phyloP scores from a whole-genome alignment of 1,284 basidiomycete species.

The Microbotryum intermedium region DNA sequence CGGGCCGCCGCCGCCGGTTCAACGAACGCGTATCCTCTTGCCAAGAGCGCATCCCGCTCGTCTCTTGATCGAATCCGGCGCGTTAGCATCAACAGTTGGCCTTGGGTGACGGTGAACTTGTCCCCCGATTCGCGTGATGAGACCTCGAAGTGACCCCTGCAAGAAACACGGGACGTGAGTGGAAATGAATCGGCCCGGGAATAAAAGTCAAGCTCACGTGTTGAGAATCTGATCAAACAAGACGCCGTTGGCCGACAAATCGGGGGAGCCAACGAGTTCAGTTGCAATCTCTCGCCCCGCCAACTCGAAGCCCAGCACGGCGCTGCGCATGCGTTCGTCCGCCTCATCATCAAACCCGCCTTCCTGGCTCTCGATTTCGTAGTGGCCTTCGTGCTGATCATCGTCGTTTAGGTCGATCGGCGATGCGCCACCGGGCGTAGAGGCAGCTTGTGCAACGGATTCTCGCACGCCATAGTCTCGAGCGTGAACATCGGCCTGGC shows the following conservation, averaged over 20 bases:
- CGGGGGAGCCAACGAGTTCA: slow-evolving; percentile 1
- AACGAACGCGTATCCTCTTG: slow-evolving; percentile 43
- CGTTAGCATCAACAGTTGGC: slow-evolving; percentile 43
- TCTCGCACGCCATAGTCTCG: too few species aligned
- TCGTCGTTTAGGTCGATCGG: too few species aligned
- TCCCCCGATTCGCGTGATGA: slow-evolving; percentile 18
- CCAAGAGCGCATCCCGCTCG: slow-evolving; percentile 40
- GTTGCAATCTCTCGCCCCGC: slow-evolving; percentile 21
- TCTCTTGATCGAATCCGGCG: slow-evolving; percentile 38
- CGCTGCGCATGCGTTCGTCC: slow-evolving; percentile 3
- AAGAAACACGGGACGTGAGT: too few species aligned
- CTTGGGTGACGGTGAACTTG: slow-evolving; percentile 42
- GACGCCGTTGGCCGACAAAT: slow-evolving; percentile 37
- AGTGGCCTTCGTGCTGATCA: too few species aligned
- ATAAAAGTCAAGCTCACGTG: slow-evolving; percentile 34
- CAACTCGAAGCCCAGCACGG: slow-evolving; percentile 21
- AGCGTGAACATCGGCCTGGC: too few species aligned
- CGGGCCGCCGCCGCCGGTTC: slow-evolving; percentile 40
- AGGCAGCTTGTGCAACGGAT: too few species aligned
- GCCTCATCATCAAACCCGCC: background rate
- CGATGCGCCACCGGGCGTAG: too few species aligned
- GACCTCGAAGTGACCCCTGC: slow-evolving; percentile 35
- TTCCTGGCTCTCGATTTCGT: too few species aligned
- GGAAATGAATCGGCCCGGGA: background rate
- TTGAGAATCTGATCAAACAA: slow-evolving; percentile 44